phyloP scores from a whole-genome alignment of 2,329 filamentous ascomycete species.

The Colletotrichum chlorophyti region DNA sequence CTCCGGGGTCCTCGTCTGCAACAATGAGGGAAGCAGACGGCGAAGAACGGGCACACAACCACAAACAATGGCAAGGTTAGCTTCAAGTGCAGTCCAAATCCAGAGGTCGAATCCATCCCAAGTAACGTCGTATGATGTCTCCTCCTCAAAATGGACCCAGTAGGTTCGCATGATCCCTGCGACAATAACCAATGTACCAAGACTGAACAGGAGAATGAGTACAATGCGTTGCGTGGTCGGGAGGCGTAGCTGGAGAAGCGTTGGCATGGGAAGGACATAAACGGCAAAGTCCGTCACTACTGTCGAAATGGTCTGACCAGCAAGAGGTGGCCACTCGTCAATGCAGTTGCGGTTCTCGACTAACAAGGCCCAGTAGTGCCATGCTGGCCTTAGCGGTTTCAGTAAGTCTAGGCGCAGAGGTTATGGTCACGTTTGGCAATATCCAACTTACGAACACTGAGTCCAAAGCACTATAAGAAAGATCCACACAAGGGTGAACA shows the following conservation, averaged over 20 bases:
- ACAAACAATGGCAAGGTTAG: constrained; percentile 48
- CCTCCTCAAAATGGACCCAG: constrained; percentile 38
- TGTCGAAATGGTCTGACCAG: constrained; percentile 40
- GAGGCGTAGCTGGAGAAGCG: constrained; percentile 39
- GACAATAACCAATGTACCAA: constrained; percentile 45
- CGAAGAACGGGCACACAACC: constrained; percentile 45
- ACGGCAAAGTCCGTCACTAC: constrained; percentile 43
- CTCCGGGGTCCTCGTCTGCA: background rate
- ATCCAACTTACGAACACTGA: constrained; percentile 43
- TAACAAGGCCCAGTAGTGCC: constrained; percentile 38
- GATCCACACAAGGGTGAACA: constrained; percentile 36
- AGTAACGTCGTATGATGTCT: constrained; percentile 46
- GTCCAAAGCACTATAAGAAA: constrained; percentile 45
- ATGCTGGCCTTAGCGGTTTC: constrained; percentile 23
- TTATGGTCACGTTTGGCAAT: background rate
- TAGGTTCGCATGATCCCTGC: constrained; percentile 45
- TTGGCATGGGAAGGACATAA: constrained; percentile 45
- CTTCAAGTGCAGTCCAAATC: constrained; percentile 50
- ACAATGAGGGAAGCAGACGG: constrained; percentile 25
- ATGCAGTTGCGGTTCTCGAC: constrained; percentile 33
- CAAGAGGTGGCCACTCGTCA: constrained; percentile 35
- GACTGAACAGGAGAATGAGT: constrained; percentile 44
- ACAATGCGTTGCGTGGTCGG: constrained; percentile 41
- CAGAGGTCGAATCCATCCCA: constrained; percentile 48
- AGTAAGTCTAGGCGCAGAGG: background rate